A percentile compares a stretch with the other conserved stretches of the same genome.
These are phyloP conservation scores for Entamoeba histolytica DNA, from an alignment of 208 protist genomes.

Conservation along the genomic window DNA sequence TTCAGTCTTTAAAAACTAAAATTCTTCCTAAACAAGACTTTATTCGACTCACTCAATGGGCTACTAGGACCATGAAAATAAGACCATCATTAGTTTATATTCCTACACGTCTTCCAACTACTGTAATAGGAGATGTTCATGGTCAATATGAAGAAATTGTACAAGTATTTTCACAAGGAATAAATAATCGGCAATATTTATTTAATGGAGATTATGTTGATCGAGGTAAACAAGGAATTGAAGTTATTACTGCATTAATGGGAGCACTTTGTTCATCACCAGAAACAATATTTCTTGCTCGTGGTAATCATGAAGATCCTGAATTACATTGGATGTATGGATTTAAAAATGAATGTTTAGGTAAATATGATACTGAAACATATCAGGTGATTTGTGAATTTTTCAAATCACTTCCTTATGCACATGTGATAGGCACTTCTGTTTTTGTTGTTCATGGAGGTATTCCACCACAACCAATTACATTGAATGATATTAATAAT, in stretches of 20 bases:
- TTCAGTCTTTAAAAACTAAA: not conserved
- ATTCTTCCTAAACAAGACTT: not conserved
- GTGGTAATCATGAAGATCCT: conserved; percentile 30
- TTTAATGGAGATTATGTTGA: conserved; percentile 49
- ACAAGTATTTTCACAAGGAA: conserved; percentile 75
- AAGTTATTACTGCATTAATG: conserved; percentile 48
- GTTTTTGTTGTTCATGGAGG: conserved; percentile 28
- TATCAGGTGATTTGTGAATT: conserved; percentile 5
- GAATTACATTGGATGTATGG: conserved; percentile 11
- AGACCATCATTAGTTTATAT: not conserved
- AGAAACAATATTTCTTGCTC: conserved; percentile 10
- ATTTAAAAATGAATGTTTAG: conserved; percentile 11
- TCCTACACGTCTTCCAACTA: not conserved
- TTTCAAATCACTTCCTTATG: conserved; percentile 4
- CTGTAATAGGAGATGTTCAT: conserved; percentile 90
- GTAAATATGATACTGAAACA: conserved; percentile 12
- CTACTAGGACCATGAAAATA: not conserved
- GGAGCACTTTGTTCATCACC: conserved; percentile 40
- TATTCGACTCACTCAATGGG: not conserved
- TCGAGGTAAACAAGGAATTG: conserved; percentile 42
- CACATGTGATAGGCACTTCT: not conserved
- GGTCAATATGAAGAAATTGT: conserved; percentile 91
- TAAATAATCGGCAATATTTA: conserved; percentile 16
- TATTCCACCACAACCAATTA: conserved; percentile 4
- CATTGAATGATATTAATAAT: conserved; percentile 6